phyloP scores from a whole-genome alignment of 345 rosid species.

The Euphorbia tirucalli region DNA sequence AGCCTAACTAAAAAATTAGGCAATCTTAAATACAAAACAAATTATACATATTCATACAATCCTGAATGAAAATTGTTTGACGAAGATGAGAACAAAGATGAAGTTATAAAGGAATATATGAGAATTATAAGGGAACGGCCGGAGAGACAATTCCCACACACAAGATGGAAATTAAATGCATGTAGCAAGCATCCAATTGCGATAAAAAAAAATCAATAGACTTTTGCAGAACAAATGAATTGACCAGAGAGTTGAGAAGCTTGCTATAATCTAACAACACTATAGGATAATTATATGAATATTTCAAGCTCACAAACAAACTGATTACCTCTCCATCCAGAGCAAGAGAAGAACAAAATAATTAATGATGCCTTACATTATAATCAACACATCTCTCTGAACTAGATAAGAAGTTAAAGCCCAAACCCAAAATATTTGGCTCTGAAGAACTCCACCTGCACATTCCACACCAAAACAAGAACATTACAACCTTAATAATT shows the following conservation, averaged over 20 bases:
- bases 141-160: neutral
- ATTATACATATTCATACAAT: neutral
- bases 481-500: slow-evolving; percentile 13
- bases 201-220: slow-evolving; percentile 6
- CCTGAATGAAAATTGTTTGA: neutral
- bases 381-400: slow-evolving; percentile 61
- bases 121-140: neutral
- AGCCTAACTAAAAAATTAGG: neutral
- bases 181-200: slow-evolving; percentile 13
- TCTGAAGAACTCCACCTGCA: slow-evolving; percentile 70
- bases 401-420: slow-evolving; percentile 46
- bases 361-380: slow-evolving; percentile 41
- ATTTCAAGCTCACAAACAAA: slow-evolving; percentile 50
- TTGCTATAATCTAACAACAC: slow-evolving; percentile 20
- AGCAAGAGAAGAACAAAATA: slow-evolving; percentile 40
- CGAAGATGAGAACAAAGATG: neutral
- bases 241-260: slow-evolving; percentile 15
- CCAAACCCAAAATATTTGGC: slow-evolving; percentile 44
- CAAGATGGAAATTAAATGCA: slow-evolving; percentile 7
- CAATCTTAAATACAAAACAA: neutral
- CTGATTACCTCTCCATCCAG: slow-evolving; percentile 43
- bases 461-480: slow-evolving; percentile 33
- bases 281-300: slow-evolving; percentile 24
- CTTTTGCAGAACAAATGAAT: slow-evolving; percentile 6
- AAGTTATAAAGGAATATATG: neutral